A percentile compares a stretch with the other conserved stretches of the same genome.
Evolutionary conservation across 1,284 basidiomycete species (phyloP).

Genomic region (Leccinum solheimii): DNA sequence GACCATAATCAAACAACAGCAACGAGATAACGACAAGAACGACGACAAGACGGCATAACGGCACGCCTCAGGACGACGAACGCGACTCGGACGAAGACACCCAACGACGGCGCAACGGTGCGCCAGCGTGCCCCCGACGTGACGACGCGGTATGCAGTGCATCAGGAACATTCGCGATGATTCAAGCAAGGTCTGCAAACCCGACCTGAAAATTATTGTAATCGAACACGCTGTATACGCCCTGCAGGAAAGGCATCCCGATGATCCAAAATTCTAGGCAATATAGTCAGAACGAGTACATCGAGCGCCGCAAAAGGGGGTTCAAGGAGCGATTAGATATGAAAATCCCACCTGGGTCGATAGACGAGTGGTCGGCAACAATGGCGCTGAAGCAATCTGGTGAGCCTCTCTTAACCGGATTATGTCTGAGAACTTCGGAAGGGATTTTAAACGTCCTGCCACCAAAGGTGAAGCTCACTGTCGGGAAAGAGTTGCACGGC

Average conservation of each 20-base stretch:
- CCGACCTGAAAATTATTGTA: background rate
- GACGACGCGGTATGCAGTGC: too few relatives aligned
- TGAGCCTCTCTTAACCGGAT: background rate
- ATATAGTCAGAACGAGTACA: background rate
- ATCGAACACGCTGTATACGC: background rate
- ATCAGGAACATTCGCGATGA: background rate
- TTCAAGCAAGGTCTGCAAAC: background rate
- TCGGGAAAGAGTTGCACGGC: background rate
- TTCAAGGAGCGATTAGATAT: background rate
- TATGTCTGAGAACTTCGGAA: background rate
- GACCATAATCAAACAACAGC: too few relatives aligned
- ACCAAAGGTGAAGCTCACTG: background rate
- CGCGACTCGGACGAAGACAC: too few relatives aligned
- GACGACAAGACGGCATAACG: too few relatives aligned
- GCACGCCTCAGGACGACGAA: too few relatives aligned
- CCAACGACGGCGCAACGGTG: too few relatives aligned
- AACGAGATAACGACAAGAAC: too few relatives aligned
- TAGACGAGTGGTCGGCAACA: background rate
- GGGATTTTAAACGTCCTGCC: background rate
- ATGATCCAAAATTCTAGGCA: background rate
- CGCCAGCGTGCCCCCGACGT: too few relatives aligned
- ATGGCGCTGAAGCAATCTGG: background rate
- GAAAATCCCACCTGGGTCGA: background rate
- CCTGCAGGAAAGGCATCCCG: background rate
- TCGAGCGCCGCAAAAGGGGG: background rate